These are phyloP conservation scores for Cordyceps cateniannulata DNA, from an alignment of 2,329 filamentous ascomycete species.

Conservation along the genomic window DNA sequence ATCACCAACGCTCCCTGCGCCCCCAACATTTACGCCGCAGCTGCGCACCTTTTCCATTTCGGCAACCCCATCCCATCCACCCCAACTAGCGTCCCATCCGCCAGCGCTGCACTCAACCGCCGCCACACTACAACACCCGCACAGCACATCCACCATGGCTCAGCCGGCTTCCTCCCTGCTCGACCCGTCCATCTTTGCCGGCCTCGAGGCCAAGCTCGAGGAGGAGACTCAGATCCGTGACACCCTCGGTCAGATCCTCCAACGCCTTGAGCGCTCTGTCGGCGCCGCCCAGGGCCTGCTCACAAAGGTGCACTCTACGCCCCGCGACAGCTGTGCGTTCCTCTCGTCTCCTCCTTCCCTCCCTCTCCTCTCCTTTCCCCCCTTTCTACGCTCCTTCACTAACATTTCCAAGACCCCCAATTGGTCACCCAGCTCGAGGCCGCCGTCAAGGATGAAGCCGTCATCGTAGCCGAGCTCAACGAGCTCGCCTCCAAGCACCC, in stretches of 20 bases:
- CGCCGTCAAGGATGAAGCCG: constrained; percentile 65
- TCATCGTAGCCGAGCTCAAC: constrained; percentile 63
- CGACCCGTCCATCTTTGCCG: constrained; percentile 77
- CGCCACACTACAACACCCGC: background rate
- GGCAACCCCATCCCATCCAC: too few species aligned
- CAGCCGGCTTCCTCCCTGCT: constrained; percentile 35
- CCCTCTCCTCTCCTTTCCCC: background rate
- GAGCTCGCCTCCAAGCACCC: constrained; percentile 75
- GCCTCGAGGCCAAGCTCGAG: constrained; percentile 83
- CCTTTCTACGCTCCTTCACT: background rate
- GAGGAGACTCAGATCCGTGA: constrained; percentile 79
- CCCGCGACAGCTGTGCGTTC: constrained; percentile 49
- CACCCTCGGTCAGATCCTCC: constrained; percentile 73
- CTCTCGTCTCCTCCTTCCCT: background rate
- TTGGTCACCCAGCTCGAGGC: constrained; percentile 66
- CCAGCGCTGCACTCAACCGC: background rate
- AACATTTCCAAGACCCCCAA: constrained; percentile 49
- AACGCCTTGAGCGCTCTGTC: constrained; percentile 76
- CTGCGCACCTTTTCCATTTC: background rate
- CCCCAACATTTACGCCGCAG: background rate
- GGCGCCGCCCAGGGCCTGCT: constrained; percentile 75
- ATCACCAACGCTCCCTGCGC: background rate
- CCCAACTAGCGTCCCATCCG: background rate
- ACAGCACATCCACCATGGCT: constrained; percentile 19
- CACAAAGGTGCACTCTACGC: constrained; percentile 84